Evolutionary conservation across 768 basidiomycete genomes (phyloP), one percentile per base, ranked within the genome.

Genomic region (Rickenella mellea): DNA sequence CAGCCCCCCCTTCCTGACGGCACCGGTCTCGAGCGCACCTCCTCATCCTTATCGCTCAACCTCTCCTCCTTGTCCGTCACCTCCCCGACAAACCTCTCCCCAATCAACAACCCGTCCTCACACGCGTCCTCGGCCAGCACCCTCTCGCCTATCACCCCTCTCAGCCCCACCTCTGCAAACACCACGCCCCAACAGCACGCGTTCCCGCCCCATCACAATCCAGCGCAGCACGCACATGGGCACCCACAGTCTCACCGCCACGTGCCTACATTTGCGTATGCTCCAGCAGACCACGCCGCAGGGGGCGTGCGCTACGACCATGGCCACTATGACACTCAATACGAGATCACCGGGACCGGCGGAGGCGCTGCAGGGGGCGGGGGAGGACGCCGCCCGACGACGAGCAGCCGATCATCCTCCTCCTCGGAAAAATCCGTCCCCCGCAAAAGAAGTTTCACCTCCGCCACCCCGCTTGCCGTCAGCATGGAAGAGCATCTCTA

Each of bases 381-480:
- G 54, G 51, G 43, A 45, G 63, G 57, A 39, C 52, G 58, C 35
- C 59, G 67, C 12, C 67, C 67, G 20, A 60, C 63, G 31, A 58
- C 66, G 11, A 58, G 61, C 42, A 58, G 58, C 4, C 66, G 65
- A 44, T 62, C 59, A 20, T 49, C 61, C 14, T 68, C 78, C 17
- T 67, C 74, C 22, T 65, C 67, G 8, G 60, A 67, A 44, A 72
- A 78, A 39, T 71, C 71, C 32, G 68, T 81, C 8, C 78, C 80
- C 1, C 66, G 80, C 27, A 84, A 84, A 59, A 70, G 83, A 45
- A 80, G 78, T 55, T 79, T 83, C 53, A 76, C 67, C 2, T 59
- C 63, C 40, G 56, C 70, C 14, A 57, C 63, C 31, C 58, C 53
- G 46, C 57, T 62, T 36, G 39, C 52, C 28, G 51, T 60, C 25